Conservation (phyloP, 2,329 filamentous ascomycete species). For the Seiridium unicorne region DNA sequence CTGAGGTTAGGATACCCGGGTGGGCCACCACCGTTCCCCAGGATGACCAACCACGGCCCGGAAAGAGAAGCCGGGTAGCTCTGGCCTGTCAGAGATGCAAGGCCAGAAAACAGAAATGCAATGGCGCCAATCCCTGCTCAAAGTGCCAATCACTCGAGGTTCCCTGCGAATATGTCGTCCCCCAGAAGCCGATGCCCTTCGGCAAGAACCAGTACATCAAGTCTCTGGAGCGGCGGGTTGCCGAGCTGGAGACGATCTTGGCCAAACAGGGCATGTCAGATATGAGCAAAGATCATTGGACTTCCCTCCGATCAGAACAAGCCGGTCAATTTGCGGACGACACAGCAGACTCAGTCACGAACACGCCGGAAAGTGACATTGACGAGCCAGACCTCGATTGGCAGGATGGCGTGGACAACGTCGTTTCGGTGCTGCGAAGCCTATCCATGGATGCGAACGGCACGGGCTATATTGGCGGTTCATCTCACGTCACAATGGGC, state of each 20-base stretch:
- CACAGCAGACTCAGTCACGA: neutral
- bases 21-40: constrained; percentile 1
- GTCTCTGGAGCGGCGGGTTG: constrained; percentile 8
- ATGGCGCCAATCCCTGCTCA: constrained; percentile 8
- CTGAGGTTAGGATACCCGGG: neutral
- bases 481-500: constrained; percentile 8
- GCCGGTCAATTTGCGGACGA: neutral
- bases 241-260: constrained; percentile 9
- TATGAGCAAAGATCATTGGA: constrained; percentile 9
- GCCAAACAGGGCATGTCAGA: constrained; percentile 7
- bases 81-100: constrained; percentile 11
- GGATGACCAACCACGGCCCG: neutral
- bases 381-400: neutral
- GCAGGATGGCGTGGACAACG: constrained; percentile 56
- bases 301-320: neutral
- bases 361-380: too few relatives aligned
- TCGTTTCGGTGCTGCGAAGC: constrained; percentile 55
- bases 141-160: constrained; percentile 6
- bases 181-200: constrained; percentile 12
- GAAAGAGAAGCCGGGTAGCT: constrained; percentile 1
- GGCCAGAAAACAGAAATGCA: constrained; percentile 10
- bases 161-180: constrained; percentile 11
- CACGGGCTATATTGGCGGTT: constrained; percentile 1
- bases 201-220: constrained; percentile 11
- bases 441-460: constrained; percentile 38